Evolutionary conservation across 176 grass and related monocot species (phyloP).

Genomic region (Zizania latifolia): DNA sequence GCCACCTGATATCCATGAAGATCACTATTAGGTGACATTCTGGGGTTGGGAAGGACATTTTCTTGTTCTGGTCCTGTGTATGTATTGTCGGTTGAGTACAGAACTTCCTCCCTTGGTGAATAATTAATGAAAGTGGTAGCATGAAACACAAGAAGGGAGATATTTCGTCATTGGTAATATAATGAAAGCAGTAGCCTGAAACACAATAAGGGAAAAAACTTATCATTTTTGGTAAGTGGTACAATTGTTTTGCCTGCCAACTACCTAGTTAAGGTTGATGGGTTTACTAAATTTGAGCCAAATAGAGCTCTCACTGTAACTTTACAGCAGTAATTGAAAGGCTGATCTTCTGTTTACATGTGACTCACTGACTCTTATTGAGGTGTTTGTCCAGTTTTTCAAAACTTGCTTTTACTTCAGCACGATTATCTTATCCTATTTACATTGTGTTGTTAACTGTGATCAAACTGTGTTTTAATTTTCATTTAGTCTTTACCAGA

Average conservation of each 20-base stretch:
- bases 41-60: no score
- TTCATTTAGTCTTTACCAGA: conserved; percentile 42
- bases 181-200: no score
- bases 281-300: background rate
- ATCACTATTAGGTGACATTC: no score
- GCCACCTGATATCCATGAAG: background rate
- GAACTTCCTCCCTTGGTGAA: background rate
- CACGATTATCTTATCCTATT: background rate
- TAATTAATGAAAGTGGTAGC: no score
- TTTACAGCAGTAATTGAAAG: background rate
- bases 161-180: no score
- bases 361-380: background rate
- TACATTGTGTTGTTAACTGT: background rate
- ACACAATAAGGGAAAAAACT: conserved; percentile 9
- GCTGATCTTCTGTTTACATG: background rate
- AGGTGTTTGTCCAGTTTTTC: background rate
- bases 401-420: background rate
- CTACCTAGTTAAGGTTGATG: background rate
- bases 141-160: no score
- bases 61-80: background rate
- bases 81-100: background rate
- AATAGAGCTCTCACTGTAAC: background rate
- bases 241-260: background rate
- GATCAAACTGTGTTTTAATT: conserved; percentile 8
- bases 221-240: background rate